phyloP scores from a whole-genome alignment of 352 stramenopile species.

The Phytophthora citricola region DNA sequence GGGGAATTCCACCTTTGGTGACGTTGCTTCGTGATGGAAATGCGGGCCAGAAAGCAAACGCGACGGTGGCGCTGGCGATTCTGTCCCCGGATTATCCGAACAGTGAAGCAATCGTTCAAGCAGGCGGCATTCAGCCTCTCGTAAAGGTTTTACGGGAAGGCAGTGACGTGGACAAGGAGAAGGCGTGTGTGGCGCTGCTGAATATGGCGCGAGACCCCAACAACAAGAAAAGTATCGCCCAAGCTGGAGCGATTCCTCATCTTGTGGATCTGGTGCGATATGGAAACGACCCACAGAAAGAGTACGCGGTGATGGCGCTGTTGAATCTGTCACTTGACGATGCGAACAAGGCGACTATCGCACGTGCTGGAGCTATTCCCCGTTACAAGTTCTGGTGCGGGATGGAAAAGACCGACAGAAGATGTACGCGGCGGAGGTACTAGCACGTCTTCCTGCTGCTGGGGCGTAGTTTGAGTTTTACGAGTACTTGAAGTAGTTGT shows the following conservation, averaged over 20 bases:
- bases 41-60: conserved; percentile 8
- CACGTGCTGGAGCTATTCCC: neutral
- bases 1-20: conserved; percentile 21
- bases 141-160: no score
- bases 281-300: no score
- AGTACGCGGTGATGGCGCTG: neutral
- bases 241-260: no score
- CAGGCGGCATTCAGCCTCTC: no score
- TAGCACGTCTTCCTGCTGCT: neutral
- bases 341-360: neutral
- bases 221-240: no score
- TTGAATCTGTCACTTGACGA: conserved; percentile 1
- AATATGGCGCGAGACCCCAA: no score
- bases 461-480: neutral
- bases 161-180: no score
- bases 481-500: no score
- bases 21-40: conserved; percentile 16
- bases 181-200: no score
- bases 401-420: conserved; percentile 4
- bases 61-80: conserved; percentile 8
- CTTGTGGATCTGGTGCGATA: no score
- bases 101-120: neutral
- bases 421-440: neutral
- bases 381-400: neutral
- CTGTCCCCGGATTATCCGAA: conserved; percentile 4